Conservation (phyloP, 352 stramenopile species). For the Pilasporangium apinafurcum region DNA sequence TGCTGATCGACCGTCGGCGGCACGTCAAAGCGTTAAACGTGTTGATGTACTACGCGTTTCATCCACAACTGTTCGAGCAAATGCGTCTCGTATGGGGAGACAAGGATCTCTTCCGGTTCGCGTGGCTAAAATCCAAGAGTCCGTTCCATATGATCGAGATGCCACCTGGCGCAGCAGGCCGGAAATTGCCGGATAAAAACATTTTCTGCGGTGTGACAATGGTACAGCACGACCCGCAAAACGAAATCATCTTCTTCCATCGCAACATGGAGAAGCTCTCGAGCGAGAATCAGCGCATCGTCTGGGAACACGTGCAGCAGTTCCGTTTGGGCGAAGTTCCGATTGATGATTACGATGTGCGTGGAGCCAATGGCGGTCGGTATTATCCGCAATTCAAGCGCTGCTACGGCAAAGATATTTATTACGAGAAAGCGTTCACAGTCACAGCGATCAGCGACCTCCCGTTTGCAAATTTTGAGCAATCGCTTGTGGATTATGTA, state of each 20-base stretch:
- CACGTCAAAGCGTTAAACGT: slow-evolving; percentile 43
- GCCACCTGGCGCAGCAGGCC: slow-evolving; percentile 36
- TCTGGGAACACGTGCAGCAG: slow-evolving; percentile 47
- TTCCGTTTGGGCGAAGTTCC: slow-evolving; percentile 25
- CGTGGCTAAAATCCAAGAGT: slow-evolving; percentile 63
- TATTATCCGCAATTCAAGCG: slow-evolving; percentile 51
- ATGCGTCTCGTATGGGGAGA: slow-evolving; percentile 63
- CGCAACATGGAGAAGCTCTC: slow-evolving; percentile 69
- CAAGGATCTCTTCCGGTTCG: slow-evolving; percentile 76
- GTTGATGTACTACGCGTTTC: slow-evolving; percentile 60
- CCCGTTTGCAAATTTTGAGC: slow-evolving; percentile 38
- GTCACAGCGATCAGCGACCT: slow-evolving; percentile 28
- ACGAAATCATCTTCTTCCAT: slow-evolving; percentile 48
- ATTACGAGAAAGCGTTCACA: slow-evolving; percentile 52
- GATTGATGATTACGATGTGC: slow-evolving; percentile 44
- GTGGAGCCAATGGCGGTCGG: slow-evolving; percentile 45
- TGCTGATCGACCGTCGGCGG: slow-evolving; percentile 47
- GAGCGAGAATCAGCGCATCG: slow-evolving; percentile 21
- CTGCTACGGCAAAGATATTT: slow-evolving; percentile 61
- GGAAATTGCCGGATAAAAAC: slow-evolving; percentile 30
- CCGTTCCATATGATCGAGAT: slow-evolving; percentile 53
- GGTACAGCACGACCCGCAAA: slow-evolving; percentile 53
- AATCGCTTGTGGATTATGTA: slow-evolving; percentile 30
- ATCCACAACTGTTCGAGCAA: slow-evolving; percentile 30
- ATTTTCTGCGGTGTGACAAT: slow-evolving; percentile 74